Percentiles rank a stretch among this genome's conserved stretches.
Evolutionary conservation across 768 basidiomycete species (phyloP).

Genomic region (Amanita fuliginea): DNA sequence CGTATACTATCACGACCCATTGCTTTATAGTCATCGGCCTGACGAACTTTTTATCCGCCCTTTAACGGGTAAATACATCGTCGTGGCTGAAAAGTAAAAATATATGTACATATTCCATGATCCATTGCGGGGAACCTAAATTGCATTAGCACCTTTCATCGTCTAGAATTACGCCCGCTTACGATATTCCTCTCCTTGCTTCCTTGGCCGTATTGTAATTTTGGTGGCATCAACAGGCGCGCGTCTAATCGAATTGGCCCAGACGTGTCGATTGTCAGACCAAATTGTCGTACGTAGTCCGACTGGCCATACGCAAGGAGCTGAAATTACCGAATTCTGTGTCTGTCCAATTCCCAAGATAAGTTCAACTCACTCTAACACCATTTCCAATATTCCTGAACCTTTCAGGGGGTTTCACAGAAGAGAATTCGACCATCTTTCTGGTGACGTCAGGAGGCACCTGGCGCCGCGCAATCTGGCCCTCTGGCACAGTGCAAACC

Average conservation of each 20-base stretch:
- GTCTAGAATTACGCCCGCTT: conserved; percentile 13
- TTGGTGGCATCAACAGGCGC: conserved; percentile 50
- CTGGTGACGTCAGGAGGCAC: conserved; percentile 57
- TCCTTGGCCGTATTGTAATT: conserved; percentile 48
- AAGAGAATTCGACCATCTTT: conserved; percentile 55
- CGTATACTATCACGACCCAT: conserved; percentile 62
- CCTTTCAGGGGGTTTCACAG: conserved; percentile 48
- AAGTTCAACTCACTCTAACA: conserved; percentile 27
- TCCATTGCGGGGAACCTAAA: conserved; percentile 49
- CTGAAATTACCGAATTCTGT: conserved; percentile 14
- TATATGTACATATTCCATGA: conserved; percentile 65
- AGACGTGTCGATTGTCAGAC: conserved; percentile 41
- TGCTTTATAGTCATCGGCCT: conserved; percentile 36
- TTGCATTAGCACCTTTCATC: conserved; percentile 5
- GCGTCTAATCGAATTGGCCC: conserved; percentile 44
- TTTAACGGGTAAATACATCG: conserved; percentile 29
- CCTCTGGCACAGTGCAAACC: conserved; percentile 45
- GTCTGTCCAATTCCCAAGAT: neutral
- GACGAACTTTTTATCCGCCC: conserved; percentile 62
- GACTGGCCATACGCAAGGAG: conserved; percentile 59
- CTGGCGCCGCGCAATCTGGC: conserved; percentile 66
- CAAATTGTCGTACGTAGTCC: conserved; percentile 61
- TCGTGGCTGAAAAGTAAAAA: neutral
- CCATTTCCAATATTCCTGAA: conserved; percentile 44
- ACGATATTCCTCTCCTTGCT: conserved; percentile 45